A percentile compares a stretch with the other conserved stretches of the same genome.
Conservation (phyloP, 2,329 filamentous ascomycete genomes). For the Metarhizium brunneum region DNA sequence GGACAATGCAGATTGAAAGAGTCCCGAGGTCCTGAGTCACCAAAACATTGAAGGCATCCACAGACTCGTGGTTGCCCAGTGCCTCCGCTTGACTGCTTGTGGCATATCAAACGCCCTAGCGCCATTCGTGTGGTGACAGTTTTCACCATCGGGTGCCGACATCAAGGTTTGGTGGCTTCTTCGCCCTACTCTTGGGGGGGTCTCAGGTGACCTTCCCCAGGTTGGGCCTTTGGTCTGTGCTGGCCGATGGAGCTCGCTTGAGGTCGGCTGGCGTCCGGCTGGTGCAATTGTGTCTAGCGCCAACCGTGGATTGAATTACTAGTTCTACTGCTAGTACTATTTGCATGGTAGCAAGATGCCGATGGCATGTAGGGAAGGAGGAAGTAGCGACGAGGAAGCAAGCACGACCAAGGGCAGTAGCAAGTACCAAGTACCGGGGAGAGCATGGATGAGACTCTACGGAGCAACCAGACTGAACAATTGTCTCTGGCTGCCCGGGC, state of each 20-base stretch:
- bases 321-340: too few species aligned
- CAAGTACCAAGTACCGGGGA: too few species aligned
- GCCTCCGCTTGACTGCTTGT: neutral
- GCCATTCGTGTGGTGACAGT: neutral
- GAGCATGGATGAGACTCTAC: too few species aligned
- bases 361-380: too few species aligned
- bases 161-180: neutral
- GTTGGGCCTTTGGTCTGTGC: neutral
- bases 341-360: too few species aligned
- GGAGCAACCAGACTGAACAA: too few species aligned
- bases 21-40: too few species aligned
- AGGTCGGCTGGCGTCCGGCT: neutral
- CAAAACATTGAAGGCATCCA: too few species aligned
- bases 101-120: neutral
- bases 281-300: neutral
- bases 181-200: neutral
- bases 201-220: conserved; percentile 1
- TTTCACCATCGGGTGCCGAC: neutral
- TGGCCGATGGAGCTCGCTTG: neutral
- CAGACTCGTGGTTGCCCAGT: too few species aligned
- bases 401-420: too few species aligned
- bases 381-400: too few species aligned
- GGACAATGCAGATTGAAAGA: too few species aligned
- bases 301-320: neutral
- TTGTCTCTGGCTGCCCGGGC: neutral